Evolutionary conservation across 345 rosid species (phyloP).

Genomic region (Euphorbia lathyris): DNA sequence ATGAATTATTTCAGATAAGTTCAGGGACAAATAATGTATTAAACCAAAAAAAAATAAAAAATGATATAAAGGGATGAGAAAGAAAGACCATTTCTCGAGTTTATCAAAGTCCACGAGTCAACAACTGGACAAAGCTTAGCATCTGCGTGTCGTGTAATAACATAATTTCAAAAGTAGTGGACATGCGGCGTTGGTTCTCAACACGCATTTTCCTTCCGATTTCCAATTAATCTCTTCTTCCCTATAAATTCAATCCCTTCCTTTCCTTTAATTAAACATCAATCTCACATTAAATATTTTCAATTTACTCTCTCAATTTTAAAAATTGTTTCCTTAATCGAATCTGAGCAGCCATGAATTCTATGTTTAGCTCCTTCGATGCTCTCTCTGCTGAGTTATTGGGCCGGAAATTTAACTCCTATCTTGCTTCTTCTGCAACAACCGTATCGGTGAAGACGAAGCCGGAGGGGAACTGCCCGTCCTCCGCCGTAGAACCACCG

Average conservation of each 20-base stretch:
- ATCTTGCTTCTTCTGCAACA: conserved; percentile 16
- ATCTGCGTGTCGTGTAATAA: not conserved
- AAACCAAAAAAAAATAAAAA: too few species aligned
- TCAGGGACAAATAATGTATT: too few species aligned
- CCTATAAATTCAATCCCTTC: not conserved
- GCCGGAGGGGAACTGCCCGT: too few species aligned
- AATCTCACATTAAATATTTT: not conserved
- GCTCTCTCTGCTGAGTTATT: conserved; percentile 53
- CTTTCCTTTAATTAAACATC: too few species aligned
- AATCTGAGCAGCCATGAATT: conserved; percentile 44
- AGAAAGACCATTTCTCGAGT: too few species aligned
- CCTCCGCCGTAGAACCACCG: not conserved
- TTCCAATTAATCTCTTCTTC: too few species aligned
- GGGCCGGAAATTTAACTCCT: conserved; percentile 37
- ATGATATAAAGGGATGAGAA: too few species aligned
- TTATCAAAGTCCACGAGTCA: not conserved
- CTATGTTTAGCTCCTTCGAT: conserved; percentile 74
- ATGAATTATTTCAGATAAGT: too few species aligned
- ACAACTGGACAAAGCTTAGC: not conserved
- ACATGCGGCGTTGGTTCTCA: not conserved
- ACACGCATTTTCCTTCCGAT: not conserved
- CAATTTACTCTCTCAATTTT: not conserved
- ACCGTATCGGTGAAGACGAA: not conserved
- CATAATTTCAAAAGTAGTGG: too few species aligned
- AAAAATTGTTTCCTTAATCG: not conserved